Conservation (phyloP, 2,329 filamentous ascomycete species). For the Diaporthe sp. region DNA sequence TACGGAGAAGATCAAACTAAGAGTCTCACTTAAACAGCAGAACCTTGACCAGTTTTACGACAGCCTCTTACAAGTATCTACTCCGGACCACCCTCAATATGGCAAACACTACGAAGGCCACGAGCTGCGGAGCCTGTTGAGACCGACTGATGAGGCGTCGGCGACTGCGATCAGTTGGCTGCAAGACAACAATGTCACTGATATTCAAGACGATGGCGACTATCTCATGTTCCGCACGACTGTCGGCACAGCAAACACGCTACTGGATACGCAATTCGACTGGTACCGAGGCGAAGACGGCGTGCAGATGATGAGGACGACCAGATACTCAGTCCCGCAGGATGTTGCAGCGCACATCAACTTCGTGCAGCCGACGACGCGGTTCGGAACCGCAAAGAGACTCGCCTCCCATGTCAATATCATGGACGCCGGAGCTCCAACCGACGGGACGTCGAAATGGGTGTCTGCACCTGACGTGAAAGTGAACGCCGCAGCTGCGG, state of each 20-base stretch:
- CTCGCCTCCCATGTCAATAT: constrained; percentile 28
- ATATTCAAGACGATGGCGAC: constrained; percentile 31
- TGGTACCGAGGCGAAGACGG: constrained; percentile 45
- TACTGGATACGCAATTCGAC: constrained; percentile 30
- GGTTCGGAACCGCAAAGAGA: constrained; percentile 55
- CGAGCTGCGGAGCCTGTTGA: constrained; percentile 31
- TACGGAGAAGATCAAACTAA: constrained; percentile 7
- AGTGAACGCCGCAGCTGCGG: not conserved
- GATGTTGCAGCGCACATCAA: constrained; percentile 56
- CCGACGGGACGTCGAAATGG: constrained; percentile 41
- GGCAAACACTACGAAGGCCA: constrained; percentile 33
- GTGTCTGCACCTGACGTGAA: constrained; percentile 41
- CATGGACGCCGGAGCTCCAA: constrained; percentile 23
- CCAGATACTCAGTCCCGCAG: constrained; percentile 50
- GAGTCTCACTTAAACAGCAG: constrained; percentile 35
- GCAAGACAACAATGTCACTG: constrained; percentile 27
- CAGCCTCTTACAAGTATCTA: constrained; percentile 12
- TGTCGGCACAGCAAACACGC: constrained; percentile 17
- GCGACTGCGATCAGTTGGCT: constrained; percentile 26
- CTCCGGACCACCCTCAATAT: constrained; percentile 25
- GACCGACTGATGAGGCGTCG: constrained; percentile 24
- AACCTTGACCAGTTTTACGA: constrained; percentile 36
- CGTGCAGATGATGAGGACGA: constrained; percentile 51
- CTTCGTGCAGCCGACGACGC: constrained; percentile 61
- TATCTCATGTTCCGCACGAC: constrained; percentile 31